These are phyloP conservation scores for Colletotrichum sp. DNA, from an alignment of 2,329 filamentous ascomycete species.

Conservation along the genomic window DNA sequence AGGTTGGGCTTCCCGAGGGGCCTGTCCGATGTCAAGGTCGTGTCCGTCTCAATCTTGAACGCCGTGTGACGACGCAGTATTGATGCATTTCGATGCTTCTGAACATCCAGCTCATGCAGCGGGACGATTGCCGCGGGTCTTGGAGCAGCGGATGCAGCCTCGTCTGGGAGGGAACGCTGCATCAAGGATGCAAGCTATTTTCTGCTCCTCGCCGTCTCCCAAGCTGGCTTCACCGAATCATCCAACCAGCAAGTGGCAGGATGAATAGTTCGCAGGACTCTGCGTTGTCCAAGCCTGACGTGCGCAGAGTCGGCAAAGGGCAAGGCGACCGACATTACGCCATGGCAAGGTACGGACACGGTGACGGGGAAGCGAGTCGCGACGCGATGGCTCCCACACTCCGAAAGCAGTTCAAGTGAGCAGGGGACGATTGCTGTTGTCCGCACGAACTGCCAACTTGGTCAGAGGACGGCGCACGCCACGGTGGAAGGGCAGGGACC, in stretches of 20 bases:
- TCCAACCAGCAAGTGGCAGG: background rate
- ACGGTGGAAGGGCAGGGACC: background rate
- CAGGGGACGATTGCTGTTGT: background rate
- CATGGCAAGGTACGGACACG: background rate
- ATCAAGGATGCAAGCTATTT: background rate
- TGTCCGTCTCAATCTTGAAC: background rate
- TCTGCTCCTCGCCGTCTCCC: background rate
- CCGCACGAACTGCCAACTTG: background rate
- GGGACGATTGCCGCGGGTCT: background rate
- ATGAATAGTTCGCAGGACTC: background rate
- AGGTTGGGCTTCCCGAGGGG: background rate
- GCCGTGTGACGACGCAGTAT: constrained; percentile 3
- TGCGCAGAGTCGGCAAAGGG: background rate
- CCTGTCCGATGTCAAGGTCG: background rate
- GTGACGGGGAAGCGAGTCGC: background rate
- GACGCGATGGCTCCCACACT: background rate
- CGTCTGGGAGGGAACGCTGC: background rate
- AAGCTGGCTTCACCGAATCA: background rate
- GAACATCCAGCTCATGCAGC: background rate
- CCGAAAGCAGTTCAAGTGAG: background rate
- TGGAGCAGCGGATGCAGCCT: background rate
- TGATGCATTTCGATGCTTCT: background rate
- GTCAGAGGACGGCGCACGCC: background rate
- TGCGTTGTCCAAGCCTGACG: background rate
- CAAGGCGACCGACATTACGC: background rate